Base-by-base conservation (phyloP, 2,329 filamentous ascomycete genomes). In the Intubia oerlemansii region DNA sequence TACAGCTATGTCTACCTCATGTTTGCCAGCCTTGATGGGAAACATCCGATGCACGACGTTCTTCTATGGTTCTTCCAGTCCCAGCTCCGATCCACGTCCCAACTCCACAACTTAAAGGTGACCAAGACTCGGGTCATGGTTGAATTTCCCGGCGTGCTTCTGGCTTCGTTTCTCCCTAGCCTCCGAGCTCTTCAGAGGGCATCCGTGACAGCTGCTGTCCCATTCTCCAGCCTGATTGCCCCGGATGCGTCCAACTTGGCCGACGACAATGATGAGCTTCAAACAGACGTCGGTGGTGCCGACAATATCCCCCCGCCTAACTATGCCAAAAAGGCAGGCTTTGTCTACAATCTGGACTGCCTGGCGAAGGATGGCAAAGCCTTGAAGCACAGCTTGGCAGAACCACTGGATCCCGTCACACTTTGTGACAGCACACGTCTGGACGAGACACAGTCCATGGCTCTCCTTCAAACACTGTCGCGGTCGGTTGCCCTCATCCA, bases 401-500 rank as follows among this genome's bases (percentile, higher is more conserved):
- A 7, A 1, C 24, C 29, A 2, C 6, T 27, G 14, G 24, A 5
- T 33, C 42, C 32, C 0, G 21, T 42, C 10, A 17, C 31, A 4
- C 39, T 59, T 4, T 34, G 39, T 4, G 25, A 42, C 0, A 40
- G 42, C 10, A 56, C 62, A 0, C 49, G 42, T 1, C 53, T 78
- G 0, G 70, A 77, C 36, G 32, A 39, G 1, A 56, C 53, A 0
- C 59, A 66, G 34, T 56, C 58, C 5, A 33, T 38, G 4, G 65
- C 67, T 2, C 43, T 76, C 1, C 36, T 71, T 0, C 47, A 56
- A 12, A 55, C 64, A 3, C 44, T 78, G 1, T 53, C 49, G 1
- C 52, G 56, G 1, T 54, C 56, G 19, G 44, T 75, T 7, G 59
- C 66, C 2, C 49, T 77, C 5, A 71, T 77, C 9, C 71, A 79